Evolutionary conservation across 805 yeast genomes (phyloP), one percentile per base, ranked within the genome.

Genomic region (Ogataea henricii): DNA sequence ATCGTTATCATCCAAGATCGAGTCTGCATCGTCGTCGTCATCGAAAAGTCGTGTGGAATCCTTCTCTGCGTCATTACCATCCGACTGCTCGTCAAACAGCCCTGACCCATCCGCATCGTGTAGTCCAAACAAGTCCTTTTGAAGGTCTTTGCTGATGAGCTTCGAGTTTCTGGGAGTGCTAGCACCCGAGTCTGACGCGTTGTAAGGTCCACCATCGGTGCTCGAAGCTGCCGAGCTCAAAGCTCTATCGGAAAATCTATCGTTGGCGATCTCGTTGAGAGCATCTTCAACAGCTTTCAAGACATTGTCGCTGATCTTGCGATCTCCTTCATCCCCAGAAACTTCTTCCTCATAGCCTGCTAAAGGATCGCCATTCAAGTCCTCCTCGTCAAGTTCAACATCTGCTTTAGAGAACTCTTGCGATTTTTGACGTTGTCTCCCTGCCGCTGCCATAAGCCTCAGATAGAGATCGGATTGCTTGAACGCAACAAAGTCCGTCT

Each of bases 401-500:
- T 27, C 30, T 27, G 13, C 5, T 27, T 27, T 27, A 4, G 14
- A 13, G n/a, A 12, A 13, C 5, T 32, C 38, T 8, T 16, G 32
- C 27, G 17, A 18, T 2, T 43, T 40, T 35, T 25, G 41, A 3
- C 40, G 37, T 29, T 49, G 51, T 22, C 45, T 48, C 23, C 69
- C 74, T 18, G 46, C 56, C 10, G 74, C 70, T 6, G 84, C 77
- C 10, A 85, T 56, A 52, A 80, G 68, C 48, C 80, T 74, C 42
- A 80, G 56, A 57, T 81, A 85, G 0, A 73, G 57, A 37, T 76
- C 81, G 0, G 91, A 84, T 27, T 67, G 68, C 55, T 81, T 81
- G 63, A 88, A 89, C 6, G 72, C 77, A n/a, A 72, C 73, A 53
- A 81, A 77, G 52, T 83, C 83, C 0, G 71, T 66, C 6, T 69